Base-by-base conservation (phyloP, 2,329 filamentous ascomycete species). In the Aspergillus candidus region DNA sequence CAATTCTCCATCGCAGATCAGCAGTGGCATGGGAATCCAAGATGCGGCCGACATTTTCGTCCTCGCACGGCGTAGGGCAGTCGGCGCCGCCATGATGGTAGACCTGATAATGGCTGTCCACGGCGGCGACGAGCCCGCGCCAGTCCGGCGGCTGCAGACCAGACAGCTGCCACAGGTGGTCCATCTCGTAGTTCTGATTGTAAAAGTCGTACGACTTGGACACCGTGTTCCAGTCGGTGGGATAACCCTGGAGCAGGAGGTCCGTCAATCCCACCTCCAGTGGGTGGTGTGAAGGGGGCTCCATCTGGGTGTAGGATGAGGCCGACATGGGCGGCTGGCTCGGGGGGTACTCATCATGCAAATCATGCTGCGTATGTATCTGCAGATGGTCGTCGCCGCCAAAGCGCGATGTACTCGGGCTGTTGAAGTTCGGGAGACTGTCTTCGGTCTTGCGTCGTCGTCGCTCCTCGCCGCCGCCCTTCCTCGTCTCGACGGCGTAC, bases 401-500 rank as follows among this genome's bases (percentile, higher is more conserved):
- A 12, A 57, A 53, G 6, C 49, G 55, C 22, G 55, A 49, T 22
- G 47, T 46, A 38, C 46, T 53, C n/a, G 46, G 42, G 31, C 45
- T 52, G 36, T 57, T 57, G 32, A 62, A 35, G 13, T 57, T 59
- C 40, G 58, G 55, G 27, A 62, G 51, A 30, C 54, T 57, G 6
- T 68, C 64, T 11, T 65, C 61, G 5, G 62, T 67, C 47, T 62
- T 66, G 29, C 59, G 54, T 38, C 62, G 61, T 41, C 59, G 61
- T 38, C 61, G 62, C 43, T 70, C 71, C 5, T 67, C 64, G 1
- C 61, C 61, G 4, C 70, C 69, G 10, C 71, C 70, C 49, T 75
- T 78, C 33, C 77, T 68, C 1, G 73, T 76, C 57, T 77, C 74
- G 27, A 78, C 72, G 1, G 77, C 77, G 58, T 80, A 80, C 54